Base-by-base conservation (phyloP, 2,329 filamentous ascomycete species). In the Graphilbum fragrans region DNA sequence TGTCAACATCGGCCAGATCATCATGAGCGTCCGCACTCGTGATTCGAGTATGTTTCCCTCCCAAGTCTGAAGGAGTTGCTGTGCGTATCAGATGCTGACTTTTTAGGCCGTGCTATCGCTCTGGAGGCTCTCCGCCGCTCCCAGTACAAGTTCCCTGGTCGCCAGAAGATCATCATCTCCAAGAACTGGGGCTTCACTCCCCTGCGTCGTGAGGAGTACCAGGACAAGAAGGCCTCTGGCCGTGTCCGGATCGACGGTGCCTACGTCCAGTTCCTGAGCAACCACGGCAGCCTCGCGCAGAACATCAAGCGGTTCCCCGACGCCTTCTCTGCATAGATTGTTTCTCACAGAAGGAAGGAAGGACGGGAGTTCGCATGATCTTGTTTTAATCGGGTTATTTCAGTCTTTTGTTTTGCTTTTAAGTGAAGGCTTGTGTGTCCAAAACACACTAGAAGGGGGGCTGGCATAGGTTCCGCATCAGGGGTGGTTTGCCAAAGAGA, bases 181-280 rank as follows among this genome's bases (percentile, higher is more conserved):
- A 98, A 96, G 87, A 98, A 98, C 82, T 98, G 92, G 92, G 92
- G 92, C 58, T 98, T 98, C 85, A 98, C 92, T 50, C 88, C 88
- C 64, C 86, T 98, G 60, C 83, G 86, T 62, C 88, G 92, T 59
- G 92, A 96, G 58, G 92, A 98, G 69, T 98, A 96, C 75, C 74
- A 94, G 64, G 79, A 87, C 69, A 85, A 90, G 75, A 93, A 94
- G 80, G 77, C 86, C 64, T 83, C 82, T 60, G 92, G 92, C 64
- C 82, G 80, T 64, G 82, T 98, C 72, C 86, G 90, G 77, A 83
- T 93, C 58, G 92, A 98, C 60, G 92, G 92, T 80, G 92, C 92
- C 59, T 98, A 98, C 73, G 92, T 98, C 58, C 87, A 98, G 77
- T 98, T 98, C 84, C 80, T 96, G 59, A 77, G 77, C 72, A 94